phyloP scores from a whole-genome alignment of 768 basidiomycete genomes.

The Vararia minispora region DNA sequence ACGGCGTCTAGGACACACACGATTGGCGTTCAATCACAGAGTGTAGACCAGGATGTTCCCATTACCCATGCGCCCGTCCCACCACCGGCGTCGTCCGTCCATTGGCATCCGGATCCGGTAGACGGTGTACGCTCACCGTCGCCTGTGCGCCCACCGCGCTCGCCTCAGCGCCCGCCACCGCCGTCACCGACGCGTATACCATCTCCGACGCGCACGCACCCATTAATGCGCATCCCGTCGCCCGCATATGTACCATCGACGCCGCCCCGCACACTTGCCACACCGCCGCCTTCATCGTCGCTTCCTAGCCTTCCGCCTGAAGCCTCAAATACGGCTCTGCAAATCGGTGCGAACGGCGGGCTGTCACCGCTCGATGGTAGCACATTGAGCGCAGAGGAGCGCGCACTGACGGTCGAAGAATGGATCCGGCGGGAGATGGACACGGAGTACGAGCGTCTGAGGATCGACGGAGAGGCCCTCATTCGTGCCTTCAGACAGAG shows the following conservation, averaged over 20 bases:
- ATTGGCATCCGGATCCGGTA: neutral
- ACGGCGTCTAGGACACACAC: too few species aligned
- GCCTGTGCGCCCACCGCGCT: neutral
- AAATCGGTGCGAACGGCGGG: constrained; percentile 7
- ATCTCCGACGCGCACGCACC: neutral
- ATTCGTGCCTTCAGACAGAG: constrained; percentile 36
- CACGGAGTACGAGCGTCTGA: constrained; percentile 50
- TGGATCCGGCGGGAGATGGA: constrained; percentile 73
- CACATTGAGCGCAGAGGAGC: constrained; percentile 54
- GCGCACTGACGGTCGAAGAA: constrained; percentile 73
- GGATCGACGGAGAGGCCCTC: constrained; percentile 37
- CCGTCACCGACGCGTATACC: neutral
- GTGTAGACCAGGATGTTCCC: too few species aligned
- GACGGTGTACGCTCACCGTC: neutral
- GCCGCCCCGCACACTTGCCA: neutral
- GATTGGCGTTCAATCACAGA: too few species aligned
- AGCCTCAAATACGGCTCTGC: constrained; percentile 10
- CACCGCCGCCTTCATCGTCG: constrained; percentile 11
- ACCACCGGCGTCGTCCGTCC: too few species aligned
- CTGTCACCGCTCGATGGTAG: constrained; percentile 16
- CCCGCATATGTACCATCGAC: neutral
- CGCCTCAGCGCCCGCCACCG: neutral
- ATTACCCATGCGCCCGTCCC: too few species aligned
- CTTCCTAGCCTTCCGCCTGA: constrained; percentile 8
- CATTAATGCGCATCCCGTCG: neutral